A percentile compares a stretch with the other conserved stretches of the same genome.
These are phyloP conservation scores for Phytophthora pini DNA, from an alignment of 352 stramenopile genomes.

Conservation along the genomic window DNA sequence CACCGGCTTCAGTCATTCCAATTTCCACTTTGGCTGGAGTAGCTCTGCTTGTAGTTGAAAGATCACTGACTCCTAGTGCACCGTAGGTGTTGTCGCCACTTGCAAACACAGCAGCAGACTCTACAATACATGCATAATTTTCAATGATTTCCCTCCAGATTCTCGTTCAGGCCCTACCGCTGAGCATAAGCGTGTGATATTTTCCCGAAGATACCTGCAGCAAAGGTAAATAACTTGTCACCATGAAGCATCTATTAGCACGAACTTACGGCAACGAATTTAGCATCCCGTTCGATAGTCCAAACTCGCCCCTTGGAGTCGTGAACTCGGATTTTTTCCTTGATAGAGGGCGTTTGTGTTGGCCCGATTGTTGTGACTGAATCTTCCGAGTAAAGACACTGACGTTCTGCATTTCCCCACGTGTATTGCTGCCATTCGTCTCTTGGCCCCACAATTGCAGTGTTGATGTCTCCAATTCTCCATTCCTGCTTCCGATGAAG, in stretches of 20 bases:
- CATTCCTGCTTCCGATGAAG: constrained; percentile 78
- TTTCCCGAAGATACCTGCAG: constrained; percentile 71
- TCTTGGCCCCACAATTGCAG: constrained; percentile 62
- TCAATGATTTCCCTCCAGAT: background rate
- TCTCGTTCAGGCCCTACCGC: constrained; percentile 36
- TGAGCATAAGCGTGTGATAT: constrained; percentile 79
- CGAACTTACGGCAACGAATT: constrained; percentile 61
- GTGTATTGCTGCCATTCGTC: constrained; percentile 71
- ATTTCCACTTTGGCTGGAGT: constrained; percentile 45
- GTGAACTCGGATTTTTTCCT: constrained; percentile 55
- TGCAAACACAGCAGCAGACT: constrained; percentile 71
- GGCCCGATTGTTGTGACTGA: constrained; percentile 23
- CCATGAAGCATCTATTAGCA: no score
- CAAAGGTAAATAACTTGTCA: background rate
- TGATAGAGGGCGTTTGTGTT: constrained; percentile 47
- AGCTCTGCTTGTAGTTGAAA: constrained; percentile 5
- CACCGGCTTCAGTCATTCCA: constrained; percentile 22
- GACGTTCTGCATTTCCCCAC: constrained; percentile 67
- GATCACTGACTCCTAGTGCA: constrained; percentile 41
- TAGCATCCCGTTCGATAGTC: constrained; percentile 67
- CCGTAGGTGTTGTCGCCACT: constrained; percentile 76
- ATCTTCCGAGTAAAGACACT: constrained; percentile 41
- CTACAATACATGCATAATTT: constrained; percentile 31
- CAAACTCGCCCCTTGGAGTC: constrained; percentile 46
- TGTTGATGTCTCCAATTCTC: constrained; percentile 77